These are phyloP conservation scores for Entelexis paramagnoliae DNA, from an alignment of 1,139 yeast genomes.

Conservation along the genomic window DNA sequence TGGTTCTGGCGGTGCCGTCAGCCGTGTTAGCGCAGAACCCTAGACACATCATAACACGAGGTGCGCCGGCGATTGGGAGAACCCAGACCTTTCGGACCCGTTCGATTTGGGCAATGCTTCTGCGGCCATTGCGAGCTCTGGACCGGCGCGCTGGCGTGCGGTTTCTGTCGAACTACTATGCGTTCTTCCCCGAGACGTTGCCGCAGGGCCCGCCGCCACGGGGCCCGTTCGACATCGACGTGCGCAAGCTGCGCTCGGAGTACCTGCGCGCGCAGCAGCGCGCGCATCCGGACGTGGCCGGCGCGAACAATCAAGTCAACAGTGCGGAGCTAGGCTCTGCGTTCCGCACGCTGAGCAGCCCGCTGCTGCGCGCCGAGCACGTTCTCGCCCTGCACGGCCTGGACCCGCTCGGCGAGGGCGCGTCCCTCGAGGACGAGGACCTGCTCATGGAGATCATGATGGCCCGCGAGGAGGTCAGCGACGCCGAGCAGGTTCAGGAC, in stretches of 20 bases:
- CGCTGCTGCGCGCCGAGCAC: slow-evolving; percentile 60
- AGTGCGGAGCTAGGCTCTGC: slow-evolving; percentile 57
- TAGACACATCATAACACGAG: neutral
- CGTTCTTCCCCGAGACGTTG: slow-evolving; percentile 64
- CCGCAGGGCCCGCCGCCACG: slow-evolving; percentile 59
- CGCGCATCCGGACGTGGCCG: slow-evolving; percentile 61
- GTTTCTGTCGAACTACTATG: slow-evolving; percentile 33
- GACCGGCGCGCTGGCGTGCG: slow-evolving; percentile 1
- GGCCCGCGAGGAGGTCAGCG: slow-evolving; percentile 65
- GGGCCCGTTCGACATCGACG: slow-evolving; percentile 50
- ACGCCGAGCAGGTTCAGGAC: slow-evolving; percentile 50
- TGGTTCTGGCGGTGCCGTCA: too few species aligned
- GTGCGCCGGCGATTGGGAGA: too few species aligned
- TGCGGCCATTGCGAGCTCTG: slow-evolving; percentile 3
- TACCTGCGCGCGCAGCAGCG: slow-evolving; percentile 60
- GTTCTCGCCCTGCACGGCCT: slow-evolving; percentile 38
- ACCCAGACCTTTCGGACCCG: too few species aligned
- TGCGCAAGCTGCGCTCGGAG: slow-evolving; percentile 53
- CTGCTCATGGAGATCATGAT: slow-evolving; percentile 67
- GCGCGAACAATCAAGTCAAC: slow-evolving; percentile 35
- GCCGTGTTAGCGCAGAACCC: too few species aligned
- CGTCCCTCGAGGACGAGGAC: slow-evolving; percentile 42
- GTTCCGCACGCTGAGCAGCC: slow-evolving; percentile 57
- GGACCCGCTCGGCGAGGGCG: slow-evolving; percentile 32
- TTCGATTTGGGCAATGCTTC: neutral